phyloP scores from a whole-genome alignment of 257 asterid genomes.

The Gentiana straminea region DNA sequence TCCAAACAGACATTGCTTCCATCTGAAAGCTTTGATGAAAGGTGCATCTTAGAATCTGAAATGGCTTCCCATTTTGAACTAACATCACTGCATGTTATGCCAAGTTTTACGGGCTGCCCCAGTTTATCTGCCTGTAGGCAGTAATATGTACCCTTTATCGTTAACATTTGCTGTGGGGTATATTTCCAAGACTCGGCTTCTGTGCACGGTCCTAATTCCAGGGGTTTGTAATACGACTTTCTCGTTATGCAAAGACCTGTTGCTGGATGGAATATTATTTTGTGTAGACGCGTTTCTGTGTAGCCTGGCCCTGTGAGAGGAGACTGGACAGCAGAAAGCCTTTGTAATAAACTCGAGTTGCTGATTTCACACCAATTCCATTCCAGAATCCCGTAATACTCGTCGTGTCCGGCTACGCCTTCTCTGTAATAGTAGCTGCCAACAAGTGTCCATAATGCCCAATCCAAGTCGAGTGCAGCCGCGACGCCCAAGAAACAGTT shows the following conservation, averaged over 20 bases:
- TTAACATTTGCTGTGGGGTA: constrained; percentile 38
- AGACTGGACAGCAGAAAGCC: constrained; percentile 55
- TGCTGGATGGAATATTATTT: constrained; percentile 67
- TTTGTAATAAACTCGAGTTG: constrained; percentile 47
- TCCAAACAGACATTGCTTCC: constrained; percentile 67
- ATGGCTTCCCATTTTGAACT: constrained; percentile 68
- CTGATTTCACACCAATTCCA: constrained; percentile 72
- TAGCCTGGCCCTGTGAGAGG: constrained; percentile 89
- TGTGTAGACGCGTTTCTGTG: constrained; percentile 34
- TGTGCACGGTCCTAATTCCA: constrained; percentile 72
- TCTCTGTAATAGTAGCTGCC: constrained; percentile 77
- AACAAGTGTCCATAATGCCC: constrained; percentile 85
- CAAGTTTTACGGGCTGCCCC: constrained; percentile 66
- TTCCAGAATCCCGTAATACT: constrained; percentile 58
- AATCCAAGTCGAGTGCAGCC: constrained; percentile 71
- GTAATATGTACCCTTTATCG: constrained; percentile 50
- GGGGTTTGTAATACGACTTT: constrained; percentile 32
- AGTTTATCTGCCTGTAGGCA: constrained; percentile 57
- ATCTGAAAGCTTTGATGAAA: constrained; percentile 52
- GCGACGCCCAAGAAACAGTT: constrained; percentile 92
- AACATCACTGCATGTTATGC: constrained; percentile 33
- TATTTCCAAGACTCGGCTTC: constrained; percentile 69
- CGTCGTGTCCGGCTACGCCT: constrained; percentile 57
- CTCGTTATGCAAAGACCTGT: constrained; percentile 66
- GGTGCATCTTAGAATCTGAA: constrained; percentile 85